phyloP scores from a whole-genome alignment of 768 basidiomycete species.

The Pleurotus citrinopileatus region DNA sequence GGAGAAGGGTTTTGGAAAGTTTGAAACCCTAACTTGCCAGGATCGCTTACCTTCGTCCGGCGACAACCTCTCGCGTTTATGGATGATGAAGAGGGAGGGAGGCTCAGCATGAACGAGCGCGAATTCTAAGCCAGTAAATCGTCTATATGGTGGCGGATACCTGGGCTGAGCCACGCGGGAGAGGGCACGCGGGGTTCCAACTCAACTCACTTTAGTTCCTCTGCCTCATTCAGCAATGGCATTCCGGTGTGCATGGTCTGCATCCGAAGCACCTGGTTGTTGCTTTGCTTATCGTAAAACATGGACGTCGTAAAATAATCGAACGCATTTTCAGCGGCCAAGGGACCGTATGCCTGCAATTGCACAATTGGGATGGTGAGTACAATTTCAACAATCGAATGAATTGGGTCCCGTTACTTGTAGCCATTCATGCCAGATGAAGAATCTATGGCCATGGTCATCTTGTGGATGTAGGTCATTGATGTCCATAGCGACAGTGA shows the following conservation, averaged over 20 bases:
- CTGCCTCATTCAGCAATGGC: conserved; percentile 74
- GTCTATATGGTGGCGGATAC: conserved; percentile 38
- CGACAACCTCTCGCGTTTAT: conserved; percentile 82
- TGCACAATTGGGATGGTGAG: conserved; percentile 7
- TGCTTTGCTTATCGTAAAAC: conserved; percentile 94
- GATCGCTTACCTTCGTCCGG: conserved; percentile 73
- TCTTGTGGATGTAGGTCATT: conserved; percentile 76
- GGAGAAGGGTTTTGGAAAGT: conserved; percentile 11
- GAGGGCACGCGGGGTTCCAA: conserved; percentile 6
- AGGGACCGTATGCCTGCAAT: conserved; percentile 70
- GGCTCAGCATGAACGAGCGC: conserved; percentile 78
- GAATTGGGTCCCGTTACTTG: conserved; percentile 46
- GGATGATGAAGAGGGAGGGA: conserved; percentile 83
- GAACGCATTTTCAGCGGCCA: conserved; percentile 76
- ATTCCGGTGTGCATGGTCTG: conserved; percentile 87
- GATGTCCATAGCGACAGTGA: conserved; percentile 33
- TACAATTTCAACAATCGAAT: conserved; percentile 12
- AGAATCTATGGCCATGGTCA: conserved; percentile 79
- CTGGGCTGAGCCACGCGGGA: too few species aligned
- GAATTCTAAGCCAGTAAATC: conserved; percentile 87
- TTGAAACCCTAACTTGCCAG: conserved; percentile 8
- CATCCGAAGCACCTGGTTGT: conserved; percentile 91
- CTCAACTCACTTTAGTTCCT: conserved; percentile 72
- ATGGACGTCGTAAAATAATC: conserved; percentile 90
- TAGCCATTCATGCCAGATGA: conserved; percentile 92